Evolutionary conservation across 495 filamentous ascomycete species (phyloP).

Genomic region (Podospora sp.): DNA sequence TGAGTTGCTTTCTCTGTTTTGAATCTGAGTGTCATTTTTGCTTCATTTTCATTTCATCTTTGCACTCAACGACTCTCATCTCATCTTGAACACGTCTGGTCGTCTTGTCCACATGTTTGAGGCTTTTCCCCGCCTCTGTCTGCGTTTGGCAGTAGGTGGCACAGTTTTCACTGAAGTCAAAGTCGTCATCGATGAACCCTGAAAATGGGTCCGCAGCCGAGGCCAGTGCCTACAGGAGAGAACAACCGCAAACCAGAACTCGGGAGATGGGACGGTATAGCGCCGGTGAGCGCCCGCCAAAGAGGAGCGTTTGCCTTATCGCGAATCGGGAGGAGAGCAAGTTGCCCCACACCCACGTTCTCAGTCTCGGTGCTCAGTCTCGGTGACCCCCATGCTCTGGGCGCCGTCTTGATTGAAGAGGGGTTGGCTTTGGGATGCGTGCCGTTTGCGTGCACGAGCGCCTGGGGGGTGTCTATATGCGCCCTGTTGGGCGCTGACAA

Average conservation of each 20-base stretch:
- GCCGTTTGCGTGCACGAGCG: conserved; percentile 17
- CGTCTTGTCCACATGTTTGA: neutral
- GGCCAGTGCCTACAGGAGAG: conserved; percentile 2
- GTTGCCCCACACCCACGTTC: conserved; percentile 23
- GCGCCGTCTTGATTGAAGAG: conserved; percentile 32
- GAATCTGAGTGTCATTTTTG: neutral
- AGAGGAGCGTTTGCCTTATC: conserved; percentile 30
- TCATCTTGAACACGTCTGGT: neutral
- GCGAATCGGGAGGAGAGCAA: conserved; percentile 26
- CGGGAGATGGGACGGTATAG: conserved; percentile 5
- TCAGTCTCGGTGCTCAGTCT: neutral
- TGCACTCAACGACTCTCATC: no score
- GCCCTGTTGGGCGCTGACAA: conserved; percentile 40
- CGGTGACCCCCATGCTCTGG: conserved; percentile 25
- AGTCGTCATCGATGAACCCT: conserved; percentile 1
- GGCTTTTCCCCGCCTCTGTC: neutral
- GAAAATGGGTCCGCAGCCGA: neutral
- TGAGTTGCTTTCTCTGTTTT: conserved; percentile 13
- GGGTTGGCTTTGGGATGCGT: conserved; percentile 20
- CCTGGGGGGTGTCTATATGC: conserved; percentile 19
- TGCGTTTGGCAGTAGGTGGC: neutral
- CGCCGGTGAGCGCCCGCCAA: conserved; percentile 22
- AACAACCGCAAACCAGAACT: conserved; percentile 14
- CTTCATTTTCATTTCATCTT: neutral
- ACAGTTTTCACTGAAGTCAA: neutral